Percentiles rank a stretch among this genome's conserved stretches.
These are phyloP conservation scores for Microstegium vimineum DNA, from an alignment of 176 grass and related monocot genomes.

Conservation along the genomic window DNA sequence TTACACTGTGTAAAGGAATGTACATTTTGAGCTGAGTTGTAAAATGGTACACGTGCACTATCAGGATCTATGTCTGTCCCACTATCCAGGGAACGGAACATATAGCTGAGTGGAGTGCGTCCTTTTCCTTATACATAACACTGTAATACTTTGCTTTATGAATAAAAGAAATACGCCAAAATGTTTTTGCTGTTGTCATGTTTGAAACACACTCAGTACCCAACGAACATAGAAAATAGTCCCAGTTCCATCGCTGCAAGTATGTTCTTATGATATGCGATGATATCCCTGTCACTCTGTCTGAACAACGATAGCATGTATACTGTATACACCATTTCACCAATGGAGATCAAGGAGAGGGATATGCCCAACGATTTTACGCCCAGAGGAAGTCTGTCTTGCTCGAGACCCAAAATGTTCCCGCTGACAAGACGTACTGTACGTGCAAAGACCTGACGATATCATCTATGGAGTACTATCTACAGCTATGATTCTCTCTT, in stretches of 20 bases:
- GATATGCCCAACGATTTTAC: background rate
- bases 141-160: background rate
- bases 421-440: background rate
- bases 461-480: background rate
- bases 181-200: background rate
- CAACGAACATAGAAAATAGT: background rate
- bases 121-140: background rate
- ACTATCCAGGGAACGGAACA: background rate
- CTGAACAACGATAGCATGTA: background rate
- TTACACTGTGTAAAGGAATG: background rate
- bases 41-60: background rate
- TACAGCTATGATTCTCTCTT: too few relatives aligned
- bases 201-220: background rate
- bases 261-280: background rate
- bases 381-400: background rate
- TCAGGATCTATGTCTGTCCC: background rate
- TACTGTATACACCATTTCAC: background rate
- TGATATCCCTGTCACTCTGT: background rate
- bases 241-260: background rate
- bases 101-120: background rate
- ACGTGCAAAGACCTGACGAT: background rate
- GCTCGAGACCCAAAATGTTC: background rate
- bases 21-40: background rate
- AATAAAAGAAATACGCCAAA: background rate
- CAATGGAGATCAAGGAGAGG: background rate